phyloP scores from a whole-genome alignment of 805 yeast species.

The Yarrowia keelungensis region DNA sequence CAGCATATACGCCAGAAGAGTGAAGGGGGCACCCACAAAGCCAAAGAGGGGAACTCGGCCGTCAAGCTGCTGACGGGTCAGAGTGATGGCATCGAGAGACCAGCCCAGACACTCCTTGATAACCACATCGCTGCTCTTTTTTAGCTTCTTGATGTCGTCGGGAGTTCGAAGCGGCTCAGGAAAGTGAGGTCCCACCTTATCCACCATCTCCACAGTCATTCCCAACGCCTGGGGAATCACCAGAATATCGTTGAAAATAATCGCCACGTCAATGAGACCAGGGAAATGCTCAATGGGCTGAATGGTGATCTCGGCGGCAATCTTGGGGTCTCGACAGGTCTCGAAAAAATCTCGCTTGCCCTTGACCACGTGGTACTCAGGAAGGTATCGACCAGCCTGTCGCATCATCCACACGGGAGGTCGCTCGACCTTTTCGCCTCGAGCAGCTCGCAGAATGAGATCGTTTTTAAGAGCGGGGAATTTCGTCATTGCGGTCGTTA shows the following conservation, averaged over 20 bases:
- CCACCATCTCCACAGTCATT: constrained; percentile 90
- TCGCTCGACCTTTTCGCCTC: constrained; percentile 83
- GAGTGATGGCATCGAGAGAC: constrained; percentile 93
- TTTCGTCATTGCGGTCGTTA: not conserved
- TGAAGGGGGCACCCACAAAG: constrained; percentile 98
- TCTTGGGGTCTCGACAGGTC: constrained; percentile 92
- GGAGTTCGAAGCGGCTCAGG: constrained; percentile 84
- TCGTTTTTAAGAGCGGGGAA: constrained; percentile 72
- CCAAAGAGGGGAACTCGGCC: constrained; percentile 96
- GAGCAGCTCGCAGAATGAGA: constrained; percentile 87
- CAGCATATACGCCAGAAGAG: constrained; percentile 92
- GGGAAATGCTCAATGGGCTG: constrained; percentile 92
- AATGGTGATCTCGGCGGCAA: constrained; percentile 91
- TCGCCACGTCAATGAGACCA: constrained; percentile 94
- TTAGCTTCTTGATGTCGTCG: constrained; percentile 59
- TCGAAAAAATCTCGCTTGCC: constrained; percentile 88
- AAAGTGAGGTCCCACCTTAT: constrained; percentile 93
- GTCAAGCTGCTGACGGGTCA: constrained; percentile 81
- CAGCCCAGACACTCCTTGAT: constrained; percentile 81
- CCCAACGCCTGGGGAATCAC: constrained; percentile 99
- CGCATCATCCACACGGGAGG: constrained; percentile 99
- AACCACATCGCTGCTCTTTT: constrained; percentile 68
- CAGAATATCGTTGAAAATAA: constrained; percentile 91
- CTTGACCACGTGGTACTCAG: constrained; percentile 84
- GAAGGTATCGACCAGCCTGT: constrained; percentile 92